These are phyloP conservation scores for Xylariaceae sp. DNA, from an alignment of 2,329 filamentous ascomycete species.

Conservation along the genomic window DNA sequence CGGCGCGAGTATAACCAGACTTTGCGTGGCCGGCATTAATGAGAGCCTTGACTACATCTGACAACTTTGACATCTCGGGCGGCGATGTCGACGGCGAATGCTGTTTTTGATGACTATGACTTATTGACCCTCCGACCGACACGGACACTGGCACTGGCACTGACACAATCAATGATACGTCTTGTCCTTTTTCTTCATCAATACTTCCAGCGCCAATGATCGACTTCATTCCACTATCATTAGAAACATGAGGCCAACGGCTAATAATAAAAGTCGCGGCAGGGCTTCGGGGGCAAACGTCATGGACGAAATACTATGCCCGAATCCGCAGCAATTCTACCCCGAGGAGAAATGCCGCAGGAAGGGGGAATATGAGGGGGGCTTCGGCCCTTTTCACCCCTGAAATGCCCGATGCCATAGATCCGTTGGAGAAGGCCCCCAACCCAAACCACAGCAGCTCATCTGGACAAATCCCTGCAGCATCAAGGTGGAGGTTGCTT, in stretches of 20 bases:
- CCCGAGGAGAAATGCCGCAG: constrained; percentile 17
- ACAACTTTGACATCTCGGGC: constrained; percentile 72
- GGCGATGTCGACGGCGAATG: not conserved
- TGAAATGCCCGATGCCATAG: constrained; percentile 18
- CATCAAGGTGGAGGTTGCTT: too few species aligned
- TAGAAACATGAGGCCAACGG: not conserved
- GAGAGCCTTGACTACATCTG: constrained; percentile 72
- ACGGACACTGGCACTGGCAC: not conserved
- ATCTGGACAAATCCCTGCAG: too few species aligned
- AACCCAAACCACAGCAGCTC: too few species aligned
- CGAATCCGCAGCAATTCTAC: constrained; percentile 18
- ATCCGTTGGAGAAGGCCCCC: too few species aligned
- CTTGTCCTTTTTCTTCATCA: not conserved
- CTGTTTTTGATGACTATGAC: not conserved
- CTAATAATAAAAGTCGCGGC: constrained; percentile 12
- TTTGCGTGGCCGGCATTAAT: constrained; percentile 74
- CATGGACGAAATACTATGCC: constrained; percentile 22
- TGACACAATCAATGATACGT: not conserved
- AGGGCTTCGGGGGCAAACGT: not conserved
- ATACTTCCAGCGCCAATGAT: not conserved
- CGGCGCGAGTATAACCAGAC: constrained; percentile 69
- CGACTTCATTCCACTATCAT: not conserved
- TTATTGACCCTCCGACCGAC: too few species aligned
- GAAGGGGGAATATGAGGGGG: not conserved
- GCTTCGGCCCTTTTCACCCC: constrained; percentile 20